Percentiles rank a stretch among this genome's conserved stretches.
These are phyloP conservation scores for Cyclaneusma minus DNA, from an alignment of 2,329 filamentous ascomycete genomes.

Conservation along the genomic window DNA sequence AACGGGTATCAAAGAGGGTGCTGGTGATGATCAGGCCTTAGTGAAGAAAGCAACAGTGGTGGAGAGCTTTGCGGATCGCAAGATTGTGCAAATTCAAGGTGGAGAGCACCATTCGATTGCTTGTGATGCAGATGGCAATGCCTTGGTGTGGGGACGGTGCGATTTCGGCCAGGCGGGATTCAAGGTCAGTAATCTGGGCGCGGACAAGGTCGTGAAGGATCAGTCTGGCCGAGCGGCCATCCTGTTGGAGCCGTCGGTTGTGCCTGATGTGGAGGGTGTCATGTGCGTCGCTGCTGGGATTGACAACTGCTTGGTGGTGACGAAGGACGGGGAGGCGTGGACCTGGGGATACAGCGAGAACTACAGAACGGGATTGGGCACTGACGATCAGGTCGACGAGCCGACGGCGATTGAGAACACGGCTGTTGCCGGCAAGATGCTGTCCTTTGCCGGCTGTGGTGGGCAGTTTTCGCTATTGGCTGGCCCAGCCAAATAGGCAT, in stretches of 20 bases:
- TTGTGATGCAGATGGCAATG: slow-evolving; percentile 37
- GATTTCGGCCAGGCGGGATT: slow-evolving; percentile 40
- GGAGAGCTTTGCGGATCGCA: slow-evolving; percentile 42
- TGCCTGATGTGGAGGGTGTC: slow-evolving; percentile 42
- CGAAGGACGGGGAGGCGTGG: slow-evolving; percentile 52
- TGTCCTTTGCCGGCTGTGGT: slow-evolving; percentile 71
- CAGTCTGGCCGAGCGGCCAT: slow-evolving; percentile 53
- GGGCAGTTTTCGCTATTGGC: slow-evolving; percentile 66
- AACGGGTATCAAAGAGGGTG: slow-evolving; percentile 49
- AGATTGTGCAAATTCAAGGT: slow-evolving; percentile 55
- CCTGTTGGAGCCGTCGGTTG: slow-evolving; percentile 45
- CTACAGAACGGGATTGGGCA: slow-evolving; percentile 67
- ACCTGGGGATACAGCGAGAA: slow-evolving; percentile 70
- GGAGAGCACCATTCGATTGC: slow-evolving; percentile 63
- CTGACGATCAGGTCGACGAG: slow-evolving; percentile 60
- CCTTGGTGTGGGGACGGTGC: slow-evolving; percentile 44
- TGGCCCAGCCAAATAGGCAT: slow-evolving; percentile 21
- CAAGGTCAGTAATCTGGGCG: slow-evolving; percentile 35
- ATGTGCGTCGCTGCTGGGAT: slow-evolving; percentile 44
- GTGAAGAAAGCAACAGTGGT: slow-evolving; percentile 59
- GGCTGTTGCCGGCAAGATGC: slow-evolving; percentile 57
- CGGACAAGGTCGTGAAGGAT: slow-evolving; percentile 47
- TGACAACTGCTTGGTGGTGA: slow-evolving; percentile 61
- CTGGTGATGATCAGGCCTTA: slow-evolving; percentile 53
- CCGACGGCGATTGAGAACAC: slow-evolving; percentile 76